Evolutionary conservation across 2,329 filamentous ascomycete species (phyloP).

Genomic region (Fusarium siculi): DNA sequence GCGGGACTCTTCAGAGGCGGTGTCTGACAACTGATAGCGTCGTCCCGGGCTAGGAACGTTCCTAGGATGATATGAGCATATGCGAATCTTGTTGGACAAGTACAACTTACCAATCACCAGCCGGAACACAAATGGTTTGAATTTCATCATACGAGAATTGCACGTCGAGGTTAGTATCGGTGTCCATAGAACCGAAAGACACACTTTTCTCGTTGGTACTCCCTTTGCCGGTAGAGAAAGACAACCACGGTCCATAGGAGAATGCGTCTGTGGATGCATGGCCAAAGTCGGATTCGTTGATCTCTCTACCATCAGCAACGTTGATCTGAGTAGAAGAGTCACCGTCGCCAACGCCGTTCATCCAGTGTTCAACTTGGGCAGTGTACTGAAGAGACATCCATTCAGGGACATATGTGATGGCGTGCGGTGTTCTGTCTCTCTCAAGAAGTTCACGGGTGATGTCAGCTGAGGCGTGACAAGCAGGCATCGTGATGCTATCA

Average conservation of each 20-base stretch:
- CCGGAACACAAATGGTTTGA: slow-evolving; percentile 23
- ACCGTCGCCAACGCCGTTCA: slow-evolving; percentile 30
- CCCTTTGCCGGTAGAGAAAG: slow-evolving; percentile 11
- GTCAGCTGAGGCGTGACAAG: slow-evolving; percentile 31
- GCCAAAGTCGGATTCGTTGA: slow-evolving; percentile 32
- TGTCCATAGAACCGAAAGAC: slow-evolving; percentile 16
- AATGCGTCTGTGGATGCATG: slow-evolving; percentile 27
- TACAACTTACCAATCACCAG: slow-evolving; percentile 17
- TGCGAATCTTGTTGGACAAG: rapidly evolving
- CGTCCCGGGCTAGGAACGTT: slow-evolving; percentile 33
- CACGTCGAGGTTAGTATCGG: slow-evolving; percentile 23
- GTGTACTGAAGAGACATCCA: slow-evolving; percentile 24
- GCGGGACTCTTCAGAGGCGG: slow-evolving; percentile 27
- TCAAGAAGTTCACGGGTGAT: slow-evolving; percentile 21
- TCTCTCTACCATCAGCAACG: slow-evolving; percentile 18
- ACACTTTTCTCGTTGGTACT: slow-evolving; percentile 2
- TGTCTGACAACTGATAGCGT: slow-evolving; percentile 17
- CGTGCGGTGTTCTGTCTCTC: slow-evolving; percentile 25
- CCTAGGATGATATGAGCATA: slow-evolving; percentile 5
- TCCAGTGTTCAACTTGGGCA: slow-evolving; percentile 27
- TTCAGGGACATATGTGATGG: slow-evolving; percentile 32
- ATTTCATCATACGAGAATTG: slow-evolving; percentile 36
- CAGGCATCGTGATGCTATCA: slow-evolving; percentile 29
- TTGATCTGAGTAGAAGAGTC: slow-evolving; percentile 23
- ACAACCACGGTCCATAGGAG: slow-evolving; percentile 30